These are phyloP conservation scores for Earliella scabrosa DNA, from an alignment of 1,284 basidiomycete genomes.

Conservation along the genomic window DNA sequence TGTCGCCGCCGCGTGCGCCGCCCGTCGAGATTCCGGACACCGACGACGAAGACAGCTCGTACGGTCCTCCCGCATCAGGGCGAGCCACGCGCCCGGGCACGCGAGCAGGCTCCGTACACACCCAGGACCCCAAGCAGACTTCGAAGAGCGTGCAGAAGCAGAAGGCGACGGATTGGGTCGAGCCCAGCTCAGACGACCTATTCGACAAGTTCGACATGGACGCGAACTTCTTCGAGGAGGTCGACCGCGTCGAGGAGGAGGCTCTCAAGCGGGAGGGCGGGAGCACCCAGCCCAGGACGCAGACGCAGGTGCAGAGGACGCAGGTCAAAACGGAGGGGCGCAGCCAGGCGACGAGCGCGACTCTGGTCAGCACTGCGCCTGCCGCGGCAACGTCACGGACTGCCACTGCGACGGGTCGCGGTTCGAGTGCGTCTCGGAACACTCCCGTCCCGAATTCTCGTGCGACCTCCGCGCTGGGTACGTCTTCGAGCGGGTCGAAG, in stretches of 20 bases:
- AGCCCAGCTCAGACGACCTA: constrained; percentile 34
- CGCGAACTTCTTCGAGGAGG: constrained; percentile 40
- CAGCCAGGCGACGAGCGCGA: constrained; percentile 7
- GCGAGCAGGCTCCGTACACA: not conserved
- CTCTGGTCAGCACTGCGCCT: constrained; percentile 5
- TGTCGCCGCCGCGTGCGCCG: constrained; percentile 26
- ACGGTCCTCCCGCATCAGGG: not conserved
- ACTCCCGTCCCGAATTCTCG: constrained; percentile 8
- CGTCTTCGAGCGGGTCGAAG: constrained; percentile 8
- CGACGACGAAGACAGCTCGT: constrained; percentile 20
- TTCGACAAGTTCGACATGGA: constrained; percentile 42
- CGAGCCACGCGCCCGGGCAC: not conserved
- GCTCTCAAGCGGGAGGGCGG: constrained; percentile 16
- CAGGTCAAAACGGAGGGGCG: constrained; percentile 7
- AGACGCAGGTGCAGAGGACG: constrained; percentile 2
- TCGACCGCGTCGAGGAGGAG: constrained; percentile 43
- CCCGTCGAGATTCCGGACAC: constrained; percentile 19
- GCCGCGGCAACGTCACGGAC: not conserved
- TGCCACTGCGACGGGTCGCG: not conserved
- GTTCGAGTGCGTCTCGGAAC: not conserved
- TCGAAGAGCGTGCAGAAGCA: constrained; percentile 1
- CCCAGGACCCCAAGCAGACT: not conserved
- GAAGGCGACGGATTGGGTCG: constrained; percentile 8
- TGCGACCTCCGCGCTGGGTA: constrained; percentile 3
- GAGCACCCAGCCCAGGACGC: not conserved